Evolutionary conservation across 176 grass and related monocot genomes (phyloP).

Genomic region (Cenchrus purpureus): DNA sequence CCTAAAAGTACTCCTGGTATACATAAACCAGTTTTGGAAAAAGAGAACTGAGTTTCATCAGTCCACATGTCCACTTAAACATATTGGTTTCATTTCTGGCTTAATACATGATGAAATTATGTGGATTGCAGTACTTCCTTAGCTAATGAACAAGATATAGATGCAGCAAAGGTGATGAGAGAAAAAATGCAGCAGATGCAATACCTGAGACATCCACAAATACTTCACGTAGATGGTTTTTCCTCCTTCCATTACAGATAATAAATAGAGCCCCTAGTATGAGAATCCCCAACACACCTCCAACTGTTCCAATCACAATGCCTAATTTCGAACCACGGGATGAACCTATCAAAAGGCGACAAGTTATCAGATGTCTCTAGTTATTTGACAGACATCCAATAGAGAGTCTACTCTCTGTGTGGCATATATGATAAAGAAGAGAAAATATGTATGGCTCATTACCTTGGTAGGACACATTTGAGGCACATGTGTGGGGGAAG

Average conservation of each 20-base stretch:
- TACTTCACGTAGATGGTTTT: constrained; percentile 58
- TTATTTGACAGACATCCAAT: constrained; percentile 7
- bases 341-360: constrained; percentile 53
- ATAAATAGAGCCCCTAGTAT: constrained; percentile 66
- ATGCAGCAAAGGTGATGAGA: not conserved
- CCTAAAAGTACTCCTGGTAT: constrained; percentile 2
- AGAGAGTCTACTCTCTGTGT: not conserved
- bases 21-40: not conserved
- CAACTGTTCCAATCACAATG: constrained; percentile 76
- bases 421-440: constrained; percentile 6
- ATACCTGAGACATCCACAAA: constrained; percentile 98
- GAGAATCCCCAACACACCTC: constrained; percentile 68
- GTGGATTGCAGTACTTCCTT: not conserved
- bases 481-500: constrained; percentile 72
- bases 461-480: constrained; percentile 73
- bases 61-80: not conserved
- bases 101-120: constrained; percentile 31
- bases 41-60: not conserved
- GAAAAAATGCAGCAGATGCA: constrained; percentile 17
- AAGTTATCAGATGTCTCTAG: constrained; percentile 22
- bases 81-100: not conserved
- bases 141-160: constrained; percentile 19
- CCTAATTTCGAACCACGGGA: constrained; percentile 73
- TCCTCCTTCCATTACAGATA: constrained; percentile 75
- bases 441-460: constrained; percentile 33